Evolutionary conservation across 768 basidiomycete genomes (phyloP).

Genomic region (Xerocomus potaroensis): DNA sequence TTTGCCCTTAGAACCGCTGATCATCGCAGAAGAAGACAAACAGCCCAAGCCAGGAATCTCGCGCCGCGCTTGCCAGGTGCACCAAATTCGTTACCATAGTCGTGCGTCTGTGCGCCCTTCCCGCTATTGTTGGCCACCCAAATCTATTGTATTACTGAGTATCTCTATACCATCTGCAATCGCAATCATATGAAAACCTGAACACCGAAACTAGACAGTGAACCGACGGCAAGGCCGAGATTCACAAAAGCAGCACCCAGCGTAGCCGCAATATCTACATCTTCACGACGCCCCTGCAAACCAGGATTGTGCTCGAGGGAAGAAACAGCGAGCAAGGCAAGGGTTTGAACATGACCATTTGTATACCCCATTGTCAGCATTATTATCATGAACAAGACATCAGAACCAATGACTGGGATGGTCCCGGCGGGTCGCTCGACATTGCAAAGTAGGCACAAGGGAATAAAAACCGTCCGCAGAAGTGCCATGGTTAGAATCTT

Average conservation of each 20-base stretch:
- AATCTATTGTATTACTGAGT: not conserved
- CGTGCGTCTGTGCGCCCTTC: too few relatives aligned
- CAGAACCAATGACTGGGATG: constrained; percentile 61
- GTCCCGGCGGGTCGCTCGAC: constrained; percentile 45
- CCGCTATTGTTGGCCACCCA: too few relatives aligned
- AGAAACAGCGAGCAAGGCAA: constrained; percentile 80
- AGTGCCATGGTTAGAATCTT: constrained; percentile 61
- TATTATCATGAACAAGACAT: constrained; percentile 69
- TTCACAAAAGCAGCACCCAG: constrained; percentile 76
- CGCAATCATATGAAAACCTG: constrained; percentile 59
- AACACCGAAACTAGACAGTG: constrained; percentile 78
- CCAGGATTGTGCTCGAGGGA: constrained; percentile 76
- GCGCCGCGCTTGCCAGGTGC: constrained; percentile 68
- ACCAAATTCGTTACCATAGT: constrained; percentile 35
- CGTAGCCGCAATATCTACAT: constrained; percentile 84
- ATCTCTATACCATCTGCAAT: not conserved
- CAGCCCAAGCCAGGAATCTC: constrained; percentile 62
- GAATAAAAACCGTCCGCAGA: constrained; percentile 76
- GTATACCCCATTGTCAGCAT: constrained; percentile 70
- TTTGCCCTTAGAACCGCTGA: constrained; percentile 78
- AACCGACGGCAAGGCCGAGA: constrained; percentile 71
- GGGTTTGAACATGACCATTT: constrained; percentile 75
- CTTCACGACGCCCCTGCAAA: constrained; percentile 62
- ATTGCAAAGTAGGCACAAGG: constrained; percentile 87
- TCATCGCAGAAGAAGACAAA: constrained; percentile 64